Conservation (phyloP, 495 filamentous ascomycete species). For the Aspergillus saccharolyticus region DNA sequence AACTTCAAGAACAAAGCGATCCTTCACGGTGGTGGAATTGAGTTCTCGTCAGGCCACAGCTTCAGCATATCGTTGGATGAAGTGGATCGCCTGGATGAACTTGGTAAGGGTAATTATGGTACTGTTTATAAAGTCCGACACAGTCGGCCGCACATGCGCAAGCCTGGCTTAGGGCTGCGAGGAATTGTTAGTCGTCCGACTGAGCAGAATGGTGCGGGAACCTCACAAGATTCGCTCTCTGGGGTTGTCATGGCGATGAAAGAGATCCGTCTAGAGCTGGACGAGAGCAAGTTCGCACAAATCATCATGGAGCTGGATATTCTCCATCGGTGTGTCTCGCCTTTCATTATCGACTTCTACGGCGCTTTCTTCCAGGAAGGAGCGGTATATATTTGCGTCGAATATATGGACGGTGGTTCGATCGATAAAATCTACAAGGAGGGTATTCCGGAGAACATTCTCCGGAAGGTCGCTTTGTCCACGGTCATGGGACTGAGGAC, state of each 20-base stretch:
- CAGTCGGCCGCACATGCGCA: slow-evolving; percentile 69
- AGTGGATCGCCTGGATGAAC: slow-evolving; percentile 88
- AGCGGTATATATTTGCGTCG: slow-evolving; percentile 98
- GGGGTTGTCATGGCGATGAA: slow-evolving; percentile 98
- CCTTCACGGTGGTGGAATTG: slow-evolving; percentile 79
- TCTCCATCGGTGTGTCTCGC: slow-evolving; percentile 88
- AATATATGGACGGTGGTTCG: slow-evolving; percentile 99
- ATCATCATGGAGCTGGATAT: slow-evolving; percentile 99
- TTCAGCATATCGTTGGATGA: slow-evolving; percentile 96
- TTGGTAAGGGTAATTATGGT: slow-evolving; percentile 98
- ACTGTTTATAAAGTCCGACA: slow-evolving; percentile 96
- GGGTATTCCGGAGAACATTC: slow-evolving; percentile 81
- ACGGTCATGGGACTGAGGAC: slow-evolving; percentile 88
- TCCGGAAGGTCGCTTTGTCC: slow-evolving; percentile 87
- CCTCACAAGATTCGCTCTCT: slow-evolving; percentile 40
- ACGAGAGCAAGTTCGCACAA: slow-evolving; percentile 92
- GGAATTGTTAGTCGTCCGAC: slow-evolving; percentile 49
- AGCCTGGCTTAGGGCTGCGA: slow-evolving; percentile 70
- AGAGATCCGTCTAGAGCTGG: slow-evolving; percentile 92
- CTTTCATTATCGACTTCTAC: slow-evolving; percentile 97
- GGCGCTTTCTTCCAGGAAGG: slow-evolving; percentile 99
- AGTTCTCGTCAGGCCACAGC: slow-evolving; percentile 83
- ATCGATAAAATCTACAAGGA: slow-evolving; percentile 96
- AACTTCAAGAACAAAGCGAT: slow-evolving; percentile 92
- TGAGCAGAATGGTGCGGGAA: slow-evolving; percentile 17